These are phyloP conservation scores for Tricholoma terreum DNA, from an alignment of 768 basidiomycete genomes.

Conservation along the genomic window DNA sequence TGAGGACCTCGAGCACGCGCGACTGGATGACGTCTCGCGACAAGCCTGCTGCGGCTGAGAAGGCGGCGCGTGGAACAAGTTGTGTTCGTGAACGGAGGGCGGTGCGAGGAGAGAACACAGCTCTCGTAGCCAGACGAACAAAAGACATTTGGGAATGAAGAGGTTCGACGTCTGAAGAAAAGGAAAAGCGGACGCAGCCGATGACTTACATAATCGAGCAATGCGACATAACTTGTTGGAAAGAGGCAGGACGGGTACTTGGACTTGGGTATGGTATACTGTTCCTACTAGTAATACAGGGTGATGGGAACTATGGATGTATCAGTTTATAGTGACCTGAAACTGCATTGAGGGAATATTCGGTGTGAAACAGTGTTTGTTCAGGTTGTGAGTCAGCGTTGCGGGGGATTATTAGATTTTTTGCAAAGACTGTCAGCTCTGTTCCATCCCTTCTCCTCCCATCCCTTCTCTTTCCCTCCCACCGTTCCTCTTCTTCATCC, in stretches of 20 bases:
- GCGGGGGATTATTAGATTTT: neutral
- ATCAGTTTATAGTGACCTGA: neutral
- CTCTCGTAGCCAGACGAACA: constrained; percentile 48
- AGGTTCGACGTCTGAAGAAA: neutral
- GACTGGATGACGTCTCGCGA: constrained; percentile 64
- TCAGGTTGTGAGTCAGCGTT: neutral
- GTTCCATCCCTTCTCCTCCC: constrained; percentile 21
- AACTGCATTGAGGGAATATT: too few relatives aligned
- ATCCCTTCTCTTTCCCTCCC: constrained; percentile 23
- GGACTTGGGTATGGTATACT: too few relatives aligned
- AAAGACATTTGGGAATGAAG: constrained; percentile 44
- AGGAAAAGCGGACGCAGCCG: neutral
- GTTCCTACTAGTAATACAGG: too few relatives aligned
- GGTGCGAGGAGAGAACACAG: constrained; percentile 41
- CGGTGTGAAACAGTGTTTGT: neutral
- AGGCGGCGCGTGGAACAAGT: constrained; percentile 47
- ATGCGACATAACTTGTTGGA: neutral
- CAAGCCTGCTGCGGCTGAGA: constrained; percentile 66
- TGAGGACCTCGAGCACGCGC: constrained; percentile 79
- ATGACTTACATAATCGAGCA: neutral
- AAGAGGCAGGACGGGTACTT: too few relatives aligned
- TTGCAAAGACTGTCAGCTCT: neutral
- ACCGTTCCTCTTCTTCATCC: constrained; percentile 30
- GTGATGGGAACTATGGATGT: neutral
- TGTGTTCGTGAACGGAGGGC: too few relatives aligned